Conservation (phyloP, 345 rosid genomes). For the Firmiana major region DNA sequence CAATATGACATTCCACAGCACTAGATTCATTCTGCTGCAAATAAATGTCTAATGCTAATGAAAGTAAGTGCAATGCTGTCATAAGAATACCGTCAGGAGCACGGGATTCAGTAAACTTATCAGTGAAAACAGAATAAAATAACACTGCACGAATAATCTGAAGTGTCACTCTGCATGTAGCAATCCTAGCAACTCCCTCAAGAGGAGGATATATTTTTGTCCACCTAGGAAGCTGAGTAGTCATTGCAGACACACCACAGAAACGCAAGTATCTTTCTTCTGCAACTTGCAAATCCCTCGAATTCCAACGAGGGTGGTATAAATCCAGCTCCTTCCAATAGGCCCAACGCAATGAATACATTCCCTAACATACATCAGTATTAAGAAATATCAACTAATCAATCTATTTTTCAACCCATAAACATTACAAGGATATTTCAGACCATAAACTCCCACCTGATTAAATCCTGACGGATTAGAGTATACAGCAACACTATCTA, state of each 20-base stretch:
- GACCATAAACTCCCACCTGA: conserved; percentile 58
- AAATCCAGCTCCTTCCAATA: conserved; percentile 95
- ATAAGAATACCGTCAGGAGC: conserved; percentile 74
- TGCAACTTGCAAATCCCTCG: conserved; percentile 85
- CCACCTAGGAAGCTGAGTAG: conserved; percentile 86
- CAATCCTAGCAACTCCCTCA: conserved; percentile 58
- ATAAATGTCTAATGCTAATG: conserved; percentile 70
- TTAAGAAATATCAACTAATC: conserved; percentile 1
- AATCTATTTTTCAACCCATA: conserved; percentile 12
- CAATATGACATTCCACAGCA: conserved; percentile 27
- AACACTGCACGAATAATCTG: conserved; percentile 63
- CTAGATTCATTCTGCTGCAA: conserved; percentile 44
- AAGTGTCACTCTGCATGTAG: conserved; percentile 67
- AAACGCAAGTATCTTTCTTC: conserved; percentile 87
- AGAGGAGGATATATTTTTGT: conserved; percentile 73
- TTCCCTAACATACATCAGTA: conserved; percentile 52
- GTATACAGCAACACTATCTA: conserved; percentile 69
- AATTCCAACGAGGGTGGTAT: conserved; percentile 89
- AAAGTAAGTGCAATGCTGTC: conserved; percentile 73
- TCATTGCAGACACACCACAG: conserved; percentile 69
- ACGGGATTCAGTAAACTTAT: conserved; percentile 56
- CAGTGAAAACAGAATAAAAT: conserved; percentile 66
- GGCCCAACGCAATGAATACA: conserved; percentile 65
- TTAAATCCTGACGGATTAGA: conserved; percentile 85
- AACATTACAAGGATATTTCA: conserved; percentile 17